phyloP scores from a whole-genome alignment of 129 eudicot species.

The Flaveria bidentis region DNA sequence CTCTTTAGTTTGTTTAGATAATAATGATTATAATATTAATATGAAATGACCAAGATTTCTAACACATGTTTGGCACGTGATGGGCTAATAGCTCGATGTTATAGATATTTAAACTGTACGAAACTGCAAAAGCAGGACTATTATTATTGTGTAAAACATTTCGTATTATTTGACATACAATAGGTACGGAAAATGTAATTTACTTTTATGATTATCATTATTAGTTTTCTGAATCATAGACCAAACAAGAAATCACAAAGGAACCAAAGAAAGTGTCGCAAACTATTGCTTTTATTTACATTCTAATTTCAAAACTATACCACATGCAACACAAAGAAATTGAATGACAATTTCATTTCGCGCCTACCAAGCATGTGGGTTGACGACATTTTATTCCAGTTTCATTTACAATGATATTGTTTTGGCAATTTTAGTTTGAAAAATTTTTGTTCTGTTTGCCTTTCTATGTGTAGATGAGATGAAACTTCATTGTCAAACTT shows the following conservation, averaged over 20 bases:
- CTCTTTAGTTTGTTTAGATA: background rate
- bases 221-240: background rate
- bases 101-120: background rate
- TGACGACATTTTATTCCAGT: background rate
- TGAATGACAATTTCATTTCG: background rate
- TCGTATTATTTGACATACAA: background rate
- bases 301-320: background rate
- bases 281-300: background rate
- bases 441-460: background rate
- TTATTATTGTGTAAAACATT: background rate
- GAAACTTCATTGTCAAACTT: constrained; percentile 1
- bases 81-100: background rate
- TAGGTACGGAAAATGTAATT: background rate
- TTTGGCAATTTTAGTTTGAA: background rate
- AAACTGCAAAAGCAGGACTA: background rate
- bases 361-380: background rate
- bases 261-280: background rate
- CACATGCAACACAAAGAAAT: background rate
- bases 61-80: background rate
- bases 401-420: background rate
- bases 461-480: background rate
- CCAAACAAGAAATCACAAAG: background rate
- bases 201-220: background rate
- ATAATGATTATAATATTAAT: background rate
- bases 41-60: background rate